Evolutionary conservation across 2,329 filamentous ascomycete genomes (phyloP), one percentile per base, ranked within the genome.

Genomic region (Penicillium brasilianum): DNA sequence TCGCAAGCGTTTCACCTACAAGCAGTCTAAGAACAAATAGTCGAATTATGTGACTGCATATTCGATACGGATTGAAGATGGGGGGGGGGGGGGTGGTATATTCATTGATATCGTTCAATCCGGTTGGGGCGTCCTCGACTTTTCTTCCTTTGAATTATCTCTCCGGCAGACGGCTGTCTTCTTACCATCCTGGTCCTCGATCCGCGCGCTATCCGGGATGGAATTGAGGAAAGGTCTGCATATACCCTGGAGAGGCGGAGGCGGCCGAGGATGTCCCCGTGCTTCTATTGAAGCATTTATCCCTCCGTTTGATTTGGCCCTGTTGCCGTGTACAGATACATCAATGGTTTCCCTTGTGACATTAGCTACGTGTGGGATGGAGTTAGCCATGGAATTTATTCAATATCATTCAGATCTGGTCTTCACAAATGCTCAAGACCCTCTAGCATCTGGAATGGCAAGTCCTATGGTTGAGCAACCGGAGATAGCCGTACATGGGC

Each of bases 21-120:
- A 88, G 79, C 82, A 85, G 78, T 88, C 86, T 61, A 90, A 90
- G 84, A 90, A 90, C 77, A 89, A 85, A 78, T 88, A 82, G 68
- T 67, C 56, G 46, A 39, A 44, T 62, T 32, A 37, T 49, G 48
- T 61, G 34, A 46, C 9, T 22, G 9, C 4, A 3, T 18, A 9
- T 30, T 14, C 49, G 16, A 28, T 57, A 34, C 39, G 30, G 41
- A 48, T 28, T 28, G 25, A n/a, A n/a, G 25, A 28, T 28, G 3
- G 25, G 25, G 6, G 3, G 3, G 3, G 3, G 25, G 25, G 25
- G 25, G 25, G 25, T 28, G 3, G 25, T 48, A n/a, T 41, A n/a
- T 43, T 43, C 10, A 1, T 11, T 13, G 8, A 20, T 39, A n/a
- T 53, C 49, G 25, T 57, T 61, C 25, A 13, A 44, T 60, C 43